Evolutionary conservation across 1,139 yeast species (phyloP).

Genomic region (Kurtzmaniella quercitrusa): DNA sequence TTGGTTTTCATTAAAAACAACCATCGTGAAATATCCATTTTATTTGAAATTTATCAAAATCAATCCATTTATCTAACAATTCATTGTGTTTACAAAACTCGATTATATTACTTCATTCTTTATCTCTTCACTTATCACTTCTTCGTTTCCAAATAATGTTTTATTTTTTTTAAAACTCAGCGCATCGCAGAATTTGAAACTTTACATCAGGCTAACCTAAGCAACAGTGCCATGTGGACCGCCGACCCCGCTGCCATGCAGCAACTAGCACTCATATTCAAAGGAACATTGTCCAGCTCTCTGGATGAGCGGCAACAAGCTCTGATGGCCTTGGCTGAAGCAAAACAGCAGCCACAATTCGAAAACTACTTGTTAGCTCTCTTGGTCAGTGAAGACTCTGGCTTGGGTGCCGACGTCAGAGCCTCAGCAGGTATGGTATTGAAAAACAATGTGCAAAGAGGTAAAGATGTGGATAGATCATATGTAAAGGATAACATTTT

Average conservation of each 20-base stretch:
- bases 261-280: slow-evolving; percentile 60
- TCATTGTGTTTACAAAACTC: too few relatives aligned
- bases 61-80: too few relatives aligned
- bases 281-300: slow-evolving; percentile 62
- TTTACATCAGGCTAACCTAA: not conserved
- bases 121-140: not conserved
- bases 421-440: slow-evolving; percentile 88
- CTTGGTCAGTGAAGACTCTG: slow-evolving; percentile 48
- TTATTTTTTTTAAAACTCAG: not conserved
- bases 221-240: slow-evolving; percentile 47
- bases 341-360: slow-evolving; percentile 67
- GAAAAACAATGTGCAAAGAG: slow-evolving; percentile 57
- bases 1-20: too few relatives aligned
- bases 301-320: slow-evolving; percentile 56
- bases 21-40: too few relatives aligned
- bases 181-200: not conserved
- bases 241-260: slow-evolving; percentile 59
- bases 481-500: slow-evolving; percentile 63
- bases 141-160: not conserved
- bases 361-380: slow-evolving; percentile 75
- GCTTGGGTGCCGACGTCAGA: slow-evolving; percentile 50
- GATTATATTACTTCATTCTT: too few relatives aligned
- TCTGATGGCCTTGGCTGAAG: slow-evolving; percentile 62
- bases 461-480: slow-evolving; percentile 31
- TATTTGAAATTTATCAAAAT: too few relatives aligned